Conservation (phyloP, 2,329 filamentous ascomycete species). For the Sarocladium oryzae region DNA sequence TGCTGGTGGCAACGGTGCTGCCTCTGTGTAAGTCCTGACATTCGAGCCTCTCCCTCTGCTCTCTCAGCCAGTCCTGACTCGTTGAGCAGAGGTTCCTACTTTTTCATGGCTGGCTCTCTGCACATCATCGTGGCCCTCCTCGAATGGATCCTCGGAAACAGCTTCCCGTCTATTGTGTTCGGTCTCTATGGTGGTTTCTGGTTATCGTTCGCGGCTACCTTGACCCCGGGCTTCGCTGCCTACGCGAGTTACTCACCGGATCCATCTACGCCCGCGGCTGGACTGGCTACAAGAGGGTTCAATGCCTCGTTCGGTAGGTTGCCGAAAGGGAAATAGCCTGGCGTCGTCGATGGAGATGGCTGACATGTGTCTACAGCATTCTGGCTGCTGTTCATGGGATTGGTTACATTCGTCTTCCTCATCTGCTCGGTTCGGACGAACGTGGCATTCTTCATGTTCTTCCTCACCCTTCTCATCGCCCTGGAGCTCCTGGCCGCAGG, state of each 20-base stretch:
- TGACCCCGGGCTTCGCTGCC: conserved; percentile 47
- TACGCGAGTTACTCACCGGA: conserved; percentile 34
- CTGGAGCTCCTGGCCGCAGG: conserved; percentile 51
- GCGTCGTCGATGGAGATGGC: not conserved
- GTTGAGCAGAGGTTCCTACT: conserved; percentile 35
- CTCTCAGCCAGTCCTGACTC: too few species aligned
- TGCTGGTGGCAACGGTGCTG: conserved; percentile 39
- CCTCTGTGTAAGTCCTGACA: conserved; percentile 35
- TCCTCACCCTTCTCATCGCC: conserved; percentile 51
- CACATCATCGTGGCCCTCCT: conserved; percentile 45
- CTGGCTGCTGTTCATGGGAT: conserved; percentile 58
- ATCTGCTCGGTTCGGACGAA: conserved; percentile 68
- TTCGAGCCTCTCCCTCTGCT: not conserved
- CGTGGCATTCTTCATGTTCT: conserved; percentile 63
- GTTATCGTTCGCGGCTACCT: conserved; percentile 47
- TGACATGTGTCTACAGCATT: conserved; percentile 37
- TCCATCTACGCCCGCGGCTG: conserved; percentile 28
- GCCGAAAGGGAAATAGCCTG: not conserved
- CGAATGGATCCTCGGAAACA: conserved; percentile 53
- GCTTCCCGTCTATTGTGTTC: conserved; percentile 53
- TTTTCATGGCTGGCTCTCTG: conserved; percentile 48
- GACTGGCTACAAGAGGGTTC: conserved; percentile 42
- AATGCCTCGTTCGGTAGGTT: conserved; percentile 47
- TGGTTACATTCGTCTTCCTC: conserved; percentile 62
- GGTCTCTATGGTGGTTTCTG: conserved; percentile 47